phyloP scores from a whole-genome alignment of 2,329 filamentous ascomycete species.

The Penicillium fuscoglaucum region DNA sequence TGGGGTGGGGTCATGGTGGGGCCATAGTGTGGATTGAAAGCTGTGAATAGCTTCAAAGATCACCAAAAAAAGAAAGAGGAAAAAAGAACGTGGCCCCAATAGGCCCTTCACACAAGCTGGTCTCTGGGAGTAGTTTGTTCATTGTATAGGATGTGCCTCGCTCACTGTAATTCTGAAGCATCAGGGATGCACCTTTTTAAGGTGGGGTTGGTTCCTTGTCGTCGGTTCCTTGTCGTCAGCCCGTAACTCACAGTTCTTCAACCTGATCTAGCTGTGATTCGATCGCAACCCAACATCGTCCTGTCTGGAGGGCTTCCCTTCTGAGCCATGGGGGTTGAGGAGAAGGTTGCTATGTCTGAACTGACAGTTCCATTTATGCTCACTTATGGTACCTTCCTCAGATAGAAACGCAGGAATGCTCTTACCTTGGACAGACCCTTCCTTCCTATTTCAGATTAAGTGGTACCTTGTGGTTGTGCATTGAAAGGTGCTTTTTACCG shows the following conservation, averaged over 20 bases:
- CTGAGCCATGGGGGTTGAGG: neutral
- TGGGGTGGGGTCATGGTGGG: neutral
- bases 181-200: neutral
- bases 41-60: neutral
- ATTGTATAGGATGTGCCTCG: neutral
- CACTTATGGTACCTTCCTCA: neutral
- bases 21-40: neutral
- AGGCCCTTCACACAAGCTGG: neutral
- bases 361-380: neutral
- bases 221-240: neutral
- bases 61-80: neutral
- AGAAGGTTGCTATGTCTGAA: neutral
- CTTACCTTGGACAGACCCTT: neutral
- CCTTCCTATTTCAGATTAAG: neutral
- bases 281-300: neutral
- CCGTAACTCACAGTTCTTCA: neutral
- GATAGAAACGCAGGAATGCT: too few relatives aligned
- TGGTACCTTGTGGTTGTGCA: neutral
- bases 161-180: neutral
- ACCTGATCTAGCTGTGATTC: neutral
- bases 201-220: neutral
- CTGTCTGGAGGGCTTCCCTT: neutral
- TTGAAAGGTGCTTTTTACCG: neutral
- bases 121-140: neutral
- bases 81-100: neutral